Conservation (phyloP, 192 early-diverging fungal genomes). For the Backusella circina region DNA sequence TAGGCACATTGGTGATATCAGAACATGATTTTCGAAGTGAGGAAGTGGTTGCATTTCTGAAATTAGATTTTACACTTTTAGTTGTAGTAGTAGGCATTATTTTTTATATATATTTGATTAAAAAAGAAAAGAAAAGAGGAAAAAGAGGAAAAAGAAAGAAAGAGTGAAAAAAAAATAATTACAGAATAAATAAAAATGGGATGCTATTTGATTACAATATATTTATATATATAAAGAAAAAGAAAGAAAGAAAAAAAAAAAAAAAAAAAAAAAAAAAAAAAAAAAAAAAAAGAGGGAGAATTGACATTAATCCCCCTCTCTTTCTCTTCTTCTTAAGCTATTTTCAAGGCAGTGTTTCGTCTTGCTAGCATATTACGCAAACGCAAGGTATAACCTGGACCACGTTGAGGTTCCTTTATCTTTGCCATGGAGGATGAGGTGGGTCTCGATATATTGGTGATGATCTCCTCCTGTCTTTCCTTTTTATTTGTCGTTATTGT, state of each 20-base stretch:
- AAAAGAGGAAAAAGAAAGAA: conserved; percentile 11
- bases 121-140: background rate
- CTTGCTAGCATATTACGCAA: conserved; percentile 18
- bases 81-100: conserved; percentile 8
- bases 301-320: background rate
- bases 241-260: too few species aligned
- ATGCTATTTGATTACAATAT: background rate
- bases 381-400: conserved; percentile 21
- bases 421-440: background rate
- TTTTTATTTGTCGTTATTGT: background rate
- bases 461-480: background rate
- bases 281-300: background rate
- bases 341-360: conserved; percentile 8
- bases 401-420: background rate
- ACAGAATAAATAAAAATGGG: background rate
- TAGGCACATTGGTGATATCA: conserved; percentile 12
- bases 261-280: background rate
- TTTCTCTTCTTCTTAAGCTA: background rate
- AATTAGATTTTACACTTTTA: background rate
- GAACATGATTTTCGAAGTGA: conserved; percentile 25
- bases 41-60: background rate
- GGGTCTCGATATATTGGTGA: background rate
- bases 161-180: background rate
- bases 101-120: background rate
- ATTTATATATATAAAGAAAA: background rate